Conservation (phyloP, 1,139 yeast species). For the Sugiyamaella novakii region DNA sequence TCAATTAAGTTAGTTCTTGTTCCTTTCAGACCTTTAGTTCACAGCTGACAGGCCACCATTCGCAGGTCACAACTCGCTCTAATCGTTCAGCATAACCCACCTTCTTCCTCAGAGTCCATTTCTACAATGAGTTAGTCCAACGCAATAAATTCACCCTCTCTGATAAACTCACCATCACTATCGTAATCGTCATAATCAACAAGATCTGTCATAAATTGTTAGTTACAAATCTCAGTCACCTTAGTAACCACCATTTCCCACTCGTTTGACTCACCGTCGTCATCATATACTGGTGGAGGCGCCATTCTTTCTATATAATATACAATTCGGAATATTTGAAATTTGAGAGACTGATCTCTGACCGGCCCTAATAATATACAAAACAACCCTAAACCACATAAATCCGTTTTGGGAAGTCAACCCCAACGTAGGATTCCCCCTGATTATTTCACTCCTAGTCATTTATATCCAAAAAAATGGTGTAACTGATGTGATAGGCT, state of each 20-base stretch:
- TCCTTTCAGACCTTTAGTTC: too few relatives aligned
- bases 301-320: neutral
- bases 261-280: conserved; percentile 25
- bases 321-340: too few relatives aligned
- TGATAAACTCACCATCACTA: conserved; percentile 22
- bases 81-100: conserved; percentile 13
- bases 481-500: too few relatives aligned
- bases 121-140: conserved; percentile 20
- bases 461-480: too few relatives aligned
- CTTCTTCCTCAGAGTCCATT: conserved; percentile 32
- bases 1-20: conserved; percentile 2
- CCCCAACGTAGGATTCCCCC: too few relatives aligned
- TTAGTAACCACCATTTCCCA: neutral
- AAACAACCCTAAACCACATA: neutral
- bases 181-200: conserved; percentile 28
- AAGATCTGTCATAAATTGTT: conserved; percentile 21
- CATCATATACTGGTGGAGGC: conserved; percentile 22
- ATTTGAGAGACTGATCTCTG: conserved; percentile 1
- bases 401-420: too few relatives aligned
- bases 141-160: too few relatives aligned
- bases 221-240: too few relatives aligned
- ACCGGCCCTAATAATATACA: too few relatives aligned
- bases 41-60: too few relatives aligned
- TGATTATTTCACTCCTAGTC: too few relatives aligned
- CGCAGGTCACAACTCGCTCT: neutral